Evolutionary conservation across 1,139 yeast species (phyloP), one percentile per base, ranked within the genome.

Genomic region (Nematodospora anomalae): DNA sequence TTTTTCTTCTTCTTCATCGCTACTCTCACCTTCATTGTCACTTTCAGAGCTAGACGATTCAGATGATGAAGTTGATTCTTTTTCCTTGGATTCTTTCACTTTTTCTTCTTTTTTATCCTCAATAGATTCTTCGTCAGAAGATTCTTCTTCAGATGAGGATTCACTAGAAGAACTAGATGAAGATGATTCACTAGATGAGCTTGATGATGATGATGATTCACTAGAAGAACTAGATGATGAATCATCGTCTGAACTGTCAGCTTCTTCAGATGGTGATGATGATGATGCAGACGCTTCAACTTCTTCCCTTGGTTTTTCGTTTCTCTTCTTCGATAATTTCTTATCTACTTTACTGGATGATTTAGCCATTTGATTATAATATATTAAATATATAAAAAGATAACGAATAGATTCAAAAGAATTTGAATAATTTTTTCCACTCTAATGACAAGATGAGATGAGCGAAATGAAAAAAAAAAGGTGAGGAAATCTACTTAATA

Each of bases 291-390:
- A 15, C 12, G 28, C 35, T 18, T 52, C 53, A 33, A 56, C 50
- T 30, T 43, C 30, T 16, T 32, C 26, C 30, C 26, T 32, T 20
- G 26, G 32, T 27, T 32, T 36, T 37, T 37, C 22, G 32, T 35
- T 32, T 30, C 39, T 40, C 40, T 48, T 39, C 45, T 53, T 61
- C 39, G 59, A 54, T 36, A 51, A 60, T 44, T 53, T 62, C 38
- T 43, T 44, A 28, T 49, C 49, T 34, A 50, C 51, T 43, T 61
- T 59, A 8, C 8, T 18, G 24, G 58, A 51, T 47, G 63, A 43
- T 48, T 59, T 60, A 49, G 65, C 67, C 67, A 62, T 62, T 36
- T 11, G 16, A n/a, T 18, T 21, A 13, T 20, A 6, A 13, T 32
- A 26, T 26, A 23, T 26, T 14, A 16, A 24, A 24, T 14, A 12